These are phyloP conservation scores for Phlebiopsis gigantea DNA, from an alignment of 768 basidiomycete species.

Conservation along the genomic window DNA sequence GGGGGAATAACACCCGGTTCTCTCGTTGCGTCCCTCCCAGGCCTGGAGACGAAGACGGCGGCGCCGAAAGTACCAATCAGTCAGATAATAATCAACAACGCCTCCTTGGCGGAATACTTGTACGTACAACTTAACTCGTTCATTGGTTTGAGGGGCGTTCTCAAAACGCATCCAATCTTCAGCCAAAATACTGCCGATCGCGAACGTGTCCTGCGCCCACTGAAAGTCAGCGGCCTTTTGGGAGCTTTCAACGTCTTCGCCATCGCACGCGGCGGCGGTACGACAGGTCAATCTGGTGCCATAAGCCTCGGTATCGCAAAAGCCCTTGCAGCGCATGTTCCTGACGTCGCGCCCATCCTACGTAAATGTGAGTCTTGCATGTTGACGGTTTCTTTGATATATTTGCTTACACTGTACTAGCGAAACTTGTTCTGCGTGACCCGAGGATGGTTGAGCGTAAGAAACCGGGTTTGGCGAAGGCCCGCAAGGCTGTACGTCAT, in stretches of 20 bases:
- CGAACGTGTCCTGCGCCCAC: constrained; percentile 75
- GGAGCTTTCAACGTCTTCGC: constrained; percentile 75
- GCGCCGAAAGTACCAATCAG: constrained; percentile 41
- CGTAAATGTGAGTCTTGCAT: constrained; percentile 54
- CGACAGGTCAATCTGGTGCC: constrained; percentile 90
- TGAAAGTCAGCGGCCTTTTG: constrained; percentile 77
- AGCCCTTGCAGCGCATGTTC: constrained; percentile 67
- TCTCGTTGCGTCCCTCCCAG: constrained; percentile 1
- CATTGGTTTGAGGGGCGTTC: no score
- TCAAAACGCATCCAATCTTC: background rate
- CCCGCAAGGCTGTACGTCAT: constrained; percentile 78
- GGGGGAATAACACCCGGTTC: constrained; percentile 5
- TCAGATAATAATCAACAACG: constrained; percentile 80
- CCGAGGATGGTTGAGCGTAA: constrained; percentile 98
- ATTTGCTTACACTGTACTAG: constrained; percentile 33
- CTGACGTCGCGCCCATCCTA: constrained; percentile 59
- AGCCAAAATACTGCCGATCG: constrained; percentile 62
- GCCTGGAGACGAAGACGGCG: constrained; percentile 9
- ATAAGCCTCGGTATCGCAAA: constrained; percentile 73
- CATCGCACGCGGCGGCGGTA: constrained; percentile 75
- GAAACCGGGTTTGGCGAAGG: constrained; percentile 91
- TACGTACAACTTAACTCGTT: constrained; percentile 11
- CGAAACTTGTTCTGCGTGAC: constrained; percentile 83
- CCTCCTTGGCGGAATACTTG: constrained; percentile 78
- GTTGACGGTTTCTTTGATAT: constrained; percentile 2